These are phyloP conservation scores for Fusarium subtropicale DNA, from an alignment of 2,329 filamentous ascomycete genomes.

Conservation along the genomic window DNA sequence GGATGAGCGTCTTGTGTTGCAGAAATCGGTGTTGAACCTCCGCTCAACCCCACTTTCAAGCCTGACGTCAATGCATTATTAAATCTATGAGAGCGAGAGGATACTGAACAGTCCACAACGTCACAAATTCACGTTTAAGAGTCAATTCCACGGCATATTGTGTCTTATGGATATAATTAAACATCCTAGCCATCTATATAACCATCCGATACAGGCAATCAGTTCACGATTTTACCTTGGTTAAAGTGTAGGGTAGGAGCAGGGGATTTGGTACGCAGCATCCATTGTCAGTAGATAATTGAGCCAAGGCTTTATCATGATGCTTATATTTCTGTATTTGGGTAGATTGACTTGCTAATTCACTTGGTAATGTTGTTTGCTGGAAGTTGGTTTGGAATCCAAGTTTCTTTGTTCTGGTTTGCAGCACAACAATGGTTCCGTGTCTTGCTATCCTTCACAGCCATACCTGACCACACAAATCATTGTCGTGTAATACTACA, in stretches of 20 bases:
- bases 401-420: background rate
- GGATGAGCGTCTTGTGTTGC: background rate
- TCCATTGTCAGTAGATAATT: background rate
- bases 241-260: conserved; percentile 1
- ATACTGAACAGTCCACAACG: background rate
- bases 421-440: too few species aligned
- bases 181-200: background rate
- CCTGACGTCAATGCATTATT: conserved; percentile 34
- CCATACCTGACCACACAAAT: background rate
- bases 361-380: background rate
- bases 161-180: rapidly evolving
- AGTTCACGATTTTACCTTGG: background rate
- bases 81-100: background rate
- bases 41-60: conserved; percentile 25
- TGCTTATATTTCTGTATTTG: background rate
- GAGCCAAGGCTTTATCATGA: background rate
- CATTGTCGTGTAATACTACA: background rate
- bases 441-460: background rate
- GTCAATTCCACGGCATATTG: background rate
- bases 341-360: background rate
- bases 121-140: background rate
- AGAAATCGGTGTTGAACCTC: conserved; percentile 28
- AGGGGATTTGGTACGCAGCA: background rate
- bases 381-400: background rate
- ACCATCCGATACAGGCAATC: background rate